Conservation (phyloP, 305 asterid species). For the Caryopteris hybrid region DNA sequence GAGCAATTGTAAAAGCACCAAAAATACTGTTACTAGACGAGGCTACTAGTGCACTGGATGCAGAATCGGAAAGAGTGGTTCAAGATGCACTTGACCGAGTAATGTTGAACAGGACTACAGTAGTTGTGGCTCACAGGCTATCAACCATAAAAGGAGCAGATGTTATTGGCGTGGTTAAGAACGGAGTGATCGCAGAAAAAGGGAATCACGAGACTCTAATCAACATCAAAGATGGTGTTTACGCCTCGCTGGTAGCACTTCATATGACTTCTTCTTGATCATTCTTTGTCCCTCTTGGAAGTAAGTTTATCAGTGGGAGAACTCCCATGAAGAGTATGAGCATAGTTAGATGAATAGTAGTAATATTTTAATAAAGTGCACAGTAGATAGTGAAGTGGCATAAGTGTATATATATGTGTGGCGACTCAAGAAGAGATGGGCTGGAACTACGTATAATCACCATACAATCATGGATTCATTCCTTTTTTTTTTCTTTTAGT, state of each 20-base stretch:
- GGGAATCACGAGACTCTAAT: slow-evolving; percentile 53
- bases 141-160: slow-evolving; percentile 59
- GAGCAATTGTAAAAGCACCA: slow-evolving; percentile 50
- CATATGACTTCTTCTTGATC: slow-evolving; percentile 26
- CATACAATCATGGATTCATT: neutral
- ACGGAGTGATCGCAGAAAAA: slow-evolving; percentile 53
- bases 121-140: slow-evolving; percentile 59
- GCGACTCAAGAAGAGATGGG: too few species aligned
- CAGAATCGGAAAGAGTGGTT: slow-evolving; percentile 65
- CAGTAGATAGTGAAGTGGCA: neutral
- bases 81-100: slow-evolving; percentile 63
- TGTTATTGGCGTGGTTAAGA: slow-evolving; percentile 48
- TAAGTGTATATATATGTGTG: neutral
- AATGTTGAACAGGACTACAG: slow-evolving; percentile 50
- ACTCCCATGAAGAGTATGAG: too few species aligned
- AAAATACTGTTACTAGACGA: slow-evolving; percentile 53
- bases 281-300: neutral
- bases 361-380: neutral
- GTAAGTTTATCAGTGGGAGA: neutral
- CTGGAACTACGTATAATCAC: neutral
- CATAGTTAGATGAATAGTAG: slow-evolving; percentile 3
- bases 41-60: slow-evolving; percentile 68
- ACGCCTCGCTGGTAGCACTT: slow-evolving; percentile 52
- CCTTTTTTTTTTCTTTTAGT: neutral
- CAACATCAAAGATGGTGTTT: slow-evolving; percentile 40